Conservation (phyloP, 2,329 filamentous ascomycete genomes). For the Nemania bipapillata region DNA sequence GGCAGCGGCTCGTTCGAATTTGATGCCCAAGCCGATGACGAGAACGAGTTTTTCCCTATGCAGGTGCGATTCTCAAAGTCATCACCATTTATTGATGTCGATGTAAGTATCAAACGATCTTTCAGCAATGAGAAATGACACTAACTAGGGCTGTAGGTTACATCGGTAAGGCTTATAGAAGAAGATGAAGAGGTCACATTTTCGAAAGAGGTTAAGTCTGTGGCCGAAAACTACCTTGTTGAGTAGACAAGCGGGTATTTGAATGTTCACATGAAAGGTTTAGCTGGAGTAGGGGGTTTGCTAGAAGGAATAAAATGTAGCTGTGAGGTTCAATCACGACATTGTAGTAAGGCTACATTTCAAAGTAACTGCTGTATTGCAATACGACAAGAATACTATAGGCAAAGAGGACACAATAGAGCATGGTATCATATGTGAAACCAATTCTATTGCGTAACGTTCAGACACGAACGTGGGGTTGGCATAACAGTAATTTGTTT, state of each 20-base stretch:
- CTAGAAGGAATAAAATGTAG: constrained; percentile 11
- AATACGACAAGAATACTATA: constrained; percentile 12
- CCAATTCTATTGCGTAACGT: no score
- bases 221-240: constrained; percentile 79
- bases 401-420: not conserved
- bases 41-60: constrained; percentile 99
- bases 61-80: constrained; percentile 87
- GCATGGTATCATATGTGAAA: not conserved
- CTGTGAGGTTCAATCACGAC: not conserved
- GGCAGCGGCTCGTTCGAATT: constrained; percentile 92
- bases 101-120: constrained; percentile 71
- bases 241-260: constrained; percentile 63
- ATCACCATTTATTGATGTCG: constrained; percentile 88
- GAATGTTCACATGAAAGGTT: not conserved
- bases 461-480: no score
- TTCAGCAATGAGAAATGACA: not conserved
- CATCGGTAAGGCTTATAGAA: constrained; percentile 75
- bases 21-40: constrained; percentile 85
- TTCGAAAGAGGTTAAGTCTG: constrained; percentile 81
- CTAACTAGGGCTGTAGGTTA: constrained; percentile 63
- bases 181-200: constrained; percentile 83
- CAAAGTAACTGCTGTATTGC: constrained; percentile 13
- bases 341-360: not conserved
- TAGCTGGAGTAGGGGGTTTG: not conserved
- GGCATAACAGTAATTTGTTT: no score